phyloP scores from a whole-genome alignment of 768 basidiomycete species.

The Collybiopsis luxurians region DNA sequence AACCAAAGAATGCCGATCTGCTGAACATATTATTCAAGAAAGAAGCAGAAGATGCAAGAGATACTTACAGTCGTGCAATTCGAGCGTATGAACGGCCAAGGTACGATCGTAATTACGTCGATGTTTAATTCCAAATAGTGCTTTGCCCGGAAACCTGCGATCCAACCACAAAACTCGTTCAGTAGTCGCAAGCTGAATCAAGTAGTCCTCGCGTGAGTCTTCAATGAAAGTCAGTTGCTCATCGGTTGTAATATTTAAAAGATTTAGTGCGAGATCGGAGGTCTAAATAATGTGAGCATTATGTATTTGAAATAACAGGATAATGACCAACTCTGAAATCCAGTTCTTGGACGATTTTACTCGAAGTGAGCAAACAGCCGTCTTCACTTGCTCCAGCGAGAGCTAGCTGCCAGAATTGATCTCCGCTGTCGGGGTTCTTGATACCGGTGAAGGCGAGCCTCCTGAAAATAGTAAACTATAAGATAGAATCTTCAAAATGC shows the following conservation, averaged over 20 bases:
- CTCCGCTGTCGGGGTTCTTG: slow-evolving; percentile 13
- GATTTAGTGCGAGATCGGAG: slow-evolving; percentile 16
- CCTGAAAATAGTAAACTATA: slow-evolving; percentile 17
- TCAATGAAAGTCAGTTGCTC: slow-evolving; percentile 57
- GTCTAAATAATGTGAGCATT: slow-evolving; percentile 24
- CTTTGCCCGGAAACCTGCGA: slow-evolving; percentile 50
- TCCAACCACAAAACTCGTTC: slow-evolving; percentile 70
- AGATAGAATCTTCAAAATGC: not conserved
- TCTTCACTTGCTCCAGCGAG: slow-evolving; percentile 25
- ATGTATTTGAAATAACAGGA: not conserved
- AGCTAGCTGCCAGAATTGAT: slow-evolving; percentile 55
- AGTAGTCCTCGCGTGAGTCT: slow-evolving; percentile 34
- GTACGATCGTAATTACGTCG: slow-evolving; percentile 58
- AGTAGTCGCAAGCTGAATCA: slow-evolving; percentile 59
- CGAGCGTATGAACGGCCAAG: slow-evolving; percentile 41
- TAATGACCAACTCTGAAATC: slow-evolving; percentile 54
- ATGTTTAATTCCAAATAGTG: slow-evolving; percentile 63
- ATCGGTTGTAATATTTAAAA: slow-evolving; percentile 33
- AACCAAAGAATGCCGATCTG: slow-evolving; percentile 54
- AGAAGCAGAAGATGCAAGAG: not conserved
- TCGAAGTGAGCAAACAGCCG: slow-evolving; percentile 47
- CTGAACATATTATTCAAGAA: not conserved
- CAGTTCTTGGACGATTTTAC: slow-evolving; percentile 36
- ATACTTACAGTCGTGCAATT: slow-evolving; percentile 27
- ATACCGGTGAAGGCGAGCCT: slow-evolving; percentile 10